These are phyloP conservation scores for Trametes cubensis DNA, from an alignment of 768 basidiomycete species.

Conservation along the genomic window DNA sequence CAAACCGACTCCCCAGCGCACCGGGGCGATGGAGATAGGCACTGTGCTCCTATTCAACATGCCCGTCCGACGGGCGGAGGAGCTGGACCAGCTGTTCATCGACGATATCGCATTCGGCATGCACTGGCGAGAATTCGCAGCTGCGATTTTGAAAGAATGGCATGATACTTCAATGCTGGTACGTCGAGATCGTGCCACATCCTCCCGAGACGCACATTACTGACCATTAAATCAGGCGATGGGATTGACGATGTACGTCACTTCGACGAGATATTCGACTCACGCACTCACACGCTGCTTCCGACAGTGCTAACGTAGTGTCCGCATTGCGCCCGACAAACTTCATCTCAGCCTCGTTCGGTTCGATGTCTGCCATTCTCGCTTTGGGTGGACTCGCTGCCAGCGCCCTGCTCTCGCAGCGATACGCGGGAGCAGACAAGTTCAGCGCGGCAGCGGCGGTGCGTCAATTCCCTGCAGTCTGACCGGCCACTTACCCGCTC, in stretches of 20 bases:
- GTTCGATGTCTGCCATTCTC: conserved; percentile 15
- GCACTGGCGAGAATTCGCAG: conserved; percentile 31
- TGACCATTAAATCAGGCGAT: conserved; percentile 3
- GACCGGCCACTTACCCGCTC: neutral
- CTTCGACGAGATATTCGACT: neutral
- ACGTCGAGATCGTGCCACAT: neutral
- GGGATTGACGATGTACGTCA: conserved; percentile 19
- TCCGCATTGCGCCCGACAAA: conserved; percentile 5
- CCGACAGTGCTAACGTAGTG: neutral
- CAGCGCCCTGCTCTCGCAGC: conserved; percentile 16
- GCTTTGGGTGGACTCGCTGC: conserved; percentile 11
- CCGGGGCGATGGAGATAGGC: conserved; percentile 5
- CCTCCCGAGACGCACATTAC: neutral
- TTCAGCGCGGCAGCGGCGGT: conserved; percentile 18
- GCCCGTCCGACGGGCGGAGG: conserved; percentile 14
- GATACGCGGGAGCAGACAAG: conserved; percentile 17
- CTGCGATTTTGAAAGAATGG: conserved; percentile 24
- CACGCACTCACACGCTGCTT: neutral
- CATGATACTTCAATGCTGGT: conserved; percentile 20
- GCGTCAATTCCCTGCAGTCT: neutral
- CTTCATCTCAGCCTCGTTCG: conserved; percentile 6
- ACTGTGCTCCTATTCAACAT: conserved; percentile 21
- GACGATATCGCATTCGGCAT: conserved; percentile 30
- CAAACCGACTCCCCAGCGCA: neutral
- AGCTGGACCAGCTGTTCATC: conserved; percentile 26